Evolutionary conservation across 2,329 filamentous ascomycete species (phyloP).

Genomic region (Zasmidium cellare): DNA sequence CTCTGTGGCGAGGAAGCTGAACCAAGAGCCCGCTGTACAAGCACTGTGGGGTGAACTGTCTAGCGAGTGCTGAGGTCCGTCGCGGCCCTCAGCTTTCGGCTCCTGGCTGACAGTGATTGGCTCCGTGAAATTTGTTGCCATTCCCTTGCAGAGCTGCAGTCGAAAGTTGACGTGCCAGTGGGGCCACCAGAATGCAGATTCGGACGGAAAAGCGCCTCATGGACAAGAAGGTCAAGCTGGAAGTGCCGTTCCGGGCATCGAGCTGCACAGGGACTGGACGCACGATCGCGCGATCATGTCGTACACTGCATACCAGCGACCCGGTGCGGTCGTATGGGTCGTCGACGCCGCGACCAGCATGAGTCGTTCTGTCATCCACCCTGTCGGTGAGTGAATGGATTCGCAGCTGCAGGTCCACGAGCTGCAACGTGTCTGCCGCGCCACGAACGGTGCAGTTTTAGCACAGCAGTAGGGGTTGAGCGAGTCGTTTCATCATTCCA

Average conservation of each 20-base stretch:
- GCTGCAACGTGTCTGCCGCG: conserved; percentile 7
- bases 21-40: conserved; percentile 9
- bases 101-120: conserved; percentile 11
- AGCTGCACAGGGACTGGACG: conserved; percentile 1
- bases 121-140: conserved; percentile 1
- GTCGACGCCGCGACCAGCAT: conserved; percentile 5
- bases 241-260: neutral
- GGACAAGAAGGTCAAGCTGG: neutral
- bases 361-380: neutral
- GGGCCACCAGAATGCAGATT: neutral
- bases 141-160: conserved; percentile 16
- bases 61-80: neutral
- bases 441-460: neutral
- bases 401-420: conserved; percentile 1
- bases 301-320: conserved; percentile 9
- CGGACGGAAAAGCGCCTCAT: conserved; percentile 1
- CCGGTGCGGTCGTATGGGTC: conserved; percentile 4
- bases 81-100: conserved; percentile 2
- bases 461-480: neutral
- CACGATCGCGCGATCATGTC: conserved; percentile 8
- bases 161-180: conserved; percentile 3
- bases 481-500: neutral
- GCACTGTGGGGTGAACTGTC: conserved; percentile 4
- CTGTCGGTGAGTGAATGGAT: neutral
- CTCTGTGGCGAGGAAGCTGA: conserved; percentile 21